Conservation (phyloP, 2,329 filamentous ascomycete genomes). For the Calycina marina region DNA sequence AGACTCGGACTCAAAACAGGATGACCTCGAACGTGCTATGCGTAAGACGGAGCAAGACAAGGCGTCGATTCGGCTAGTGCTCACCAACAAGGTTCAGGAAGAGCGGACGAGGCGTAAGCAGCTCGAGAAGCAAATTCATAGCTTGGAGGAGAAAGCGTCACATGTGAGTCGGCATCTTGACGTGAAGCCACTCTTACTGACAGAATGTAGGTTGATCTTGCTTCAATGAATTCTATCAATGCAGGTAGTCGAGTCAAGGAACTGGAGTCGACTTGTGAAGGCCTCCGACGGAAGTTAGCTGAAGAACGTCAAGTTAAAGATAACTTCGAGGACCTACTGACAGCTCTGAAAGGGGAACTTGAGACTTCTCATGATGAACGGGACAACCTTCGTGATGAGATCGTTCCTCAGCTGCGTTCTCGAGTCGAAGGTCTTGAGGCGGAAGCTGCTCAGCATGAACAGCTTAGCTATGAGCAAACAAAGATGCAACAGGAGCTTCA, state of each 20-base stretch:
- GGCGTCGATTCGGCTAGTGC: conserved; percentile 69
- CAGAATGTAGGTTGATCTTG: conserved; percentile 23
- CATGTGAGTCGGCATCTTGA: conserved; percentile 27
- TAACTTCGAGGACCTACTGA: conserved; percentile 85
- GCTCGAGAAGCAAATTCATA: conserved; percentile 72
- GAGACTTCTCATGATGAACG: conserved; percentile 73
- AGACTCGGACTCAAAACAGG: conserved; percentile 45
- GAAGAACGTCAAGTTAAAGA: conserved; percentile 81
- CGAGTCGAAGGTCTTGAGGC: conserved; percentile 66
- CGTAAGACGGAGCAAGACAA: conserved; percentile 82
- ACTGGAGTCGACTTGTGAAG: conserved; percentile 67
- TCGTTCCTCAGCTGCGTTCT: conserved; percentile 65
- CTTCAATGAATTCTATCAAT: conserved; percentile 40
- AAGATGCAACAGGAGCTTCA: conserved; percentile 81
- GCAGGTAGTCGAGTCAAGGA: conserved; percentile 53
- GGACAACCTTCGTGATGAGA: conserved; percentile 80
- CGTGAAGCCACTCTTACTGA: conserved; percentile 7
- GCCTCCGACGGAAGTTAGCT: conserved; percentile 63
- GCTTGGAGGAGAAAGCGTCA: conserved; percentile 65
- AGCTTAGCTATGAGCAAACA: conserved; percentile 62
- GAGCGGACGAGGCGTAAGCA: conserved; percentile 63
- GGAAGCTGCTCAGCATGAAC: conserved; percentile 57
- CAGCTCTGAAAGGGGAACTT: conserved; percentile 70
- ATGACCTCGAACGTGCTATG: conserved; percentile 71
- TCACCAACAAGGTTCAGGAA: conserved; percentile 76